A percentile compares a stretch with the other conserved stretches of the same genome.
phyloP scores from a whole-genome alignment of 2,329 filamentous ascomycete species.

The Stromatinia cepivora region DNA sequence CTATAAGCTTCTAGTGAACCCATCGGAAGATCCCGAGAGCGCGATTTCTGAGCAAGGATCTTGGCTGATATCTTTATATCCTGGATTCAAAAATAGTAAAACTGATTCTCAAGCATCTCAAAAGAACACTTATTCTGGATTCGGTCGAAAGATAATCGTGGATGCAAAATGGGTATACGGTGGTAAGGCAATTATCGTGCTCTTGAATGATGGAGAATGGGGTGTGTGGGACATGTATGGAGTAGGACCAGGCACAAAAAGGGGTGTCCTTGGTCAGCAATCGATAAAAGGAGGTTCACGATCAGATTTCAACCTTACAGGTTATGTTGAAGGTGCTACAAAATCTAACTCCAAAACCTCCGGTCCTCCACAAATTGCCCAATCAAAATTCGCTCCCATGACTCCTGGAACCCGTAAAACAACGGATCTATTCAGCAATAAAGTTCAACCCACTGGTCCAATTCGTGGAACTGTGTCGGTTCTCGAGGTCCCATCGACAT shows the following conservation, averaged over 20 bases:
- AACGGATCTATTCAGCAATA: constrained; percentile 35
- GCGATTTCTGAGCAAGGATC: constrained; percentile 53
- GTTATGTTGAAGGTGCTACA: constrained; percentile 59
- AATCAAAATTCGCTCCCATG: constrained; percentile 61
- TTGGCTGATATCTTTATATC: constrained; percentile 63
- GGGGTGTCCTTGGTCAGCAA: constrained; percentile 42
- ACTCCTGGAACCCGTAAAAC: constrained; percentile 57
- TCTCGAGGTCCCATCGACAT: constrained; percentile 33
- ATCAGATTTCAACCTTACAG: constrained; percentile 58
- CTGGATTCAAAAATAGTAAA: constrained; percentile 37
- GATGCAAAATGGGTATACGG: constrained; percentile 63
- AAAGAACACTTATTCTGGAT: constrained; percentile 50
- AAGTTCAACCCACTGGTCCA: constrained; percentile 22
- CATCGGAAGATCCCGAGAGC: constrained; percentile 45
- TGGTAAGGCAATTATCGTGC: constrained; percentile 58
- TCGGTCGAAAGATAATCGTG: constrained; percentile 58
- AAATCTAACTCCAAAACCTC: constrained; percentile 30
- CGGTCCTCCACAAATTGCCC: constrained; percentile 36
- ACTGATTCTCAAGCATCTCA: constrained; percentile 38
- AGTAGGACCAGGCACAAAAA: constrained; percentile 51
- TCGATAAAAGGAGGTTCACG: constrained; percentile 56
- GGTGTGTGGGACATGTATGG: constrained; percentile 68
- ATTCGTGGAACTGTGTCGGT: constrained; percentile 39
- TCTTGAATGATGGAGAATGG: constrained; percentile 66
- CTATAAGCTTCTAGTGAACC: constrained; percentile 54